Base-by-base conservation (phyloP, 192 early-diverging fungal species). In the Chytriomyces sp. region DNA sequence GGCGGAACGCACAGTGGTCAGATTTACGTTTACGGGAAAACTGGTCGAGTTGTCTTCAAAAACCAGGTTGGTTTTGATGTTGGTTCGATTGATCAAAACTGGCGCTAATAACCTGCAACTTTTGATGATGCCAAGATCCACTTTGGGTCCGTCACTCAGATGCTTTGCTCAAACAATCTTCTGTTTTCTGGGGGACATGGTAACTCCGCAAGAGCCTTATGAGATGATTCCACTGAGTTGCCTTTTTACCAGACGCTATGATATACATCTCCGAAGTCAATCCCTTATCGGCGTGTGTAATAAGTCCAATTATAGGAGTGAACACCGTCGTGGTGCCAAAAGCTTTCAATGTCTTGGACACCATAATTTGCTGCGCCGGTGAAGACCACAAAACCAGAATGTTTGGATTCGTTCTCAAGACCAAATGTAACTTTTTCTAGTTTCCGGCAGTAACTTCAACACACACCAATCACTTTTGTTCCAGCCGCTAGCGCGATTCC, bases 1-100 rank as follows among this genome's bases (percentile, higher is more conserved):
- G 85, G 67, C 5, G 82, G 82, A 6, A 88, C 87, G 5, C 48
- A 61, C 6, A 86, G 83, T 69, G 87, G 87, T 6, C 87, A 88
- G 50, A 61, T 88, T 8, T 65, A 87, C 43, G 65, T 88, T 23
- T 87, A 83, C 61, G 79, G 80, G 10, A 62, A 48, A 23, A 28
- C 68, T 46, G 87, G 87, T 6, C 63, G 45, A 7, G 79, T 88
- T 45, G 47, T 64, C 7, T 76, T 85, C 61, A 63, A 85, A 45
- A 82, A 73, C 57, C 86, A 86, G 76, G 77, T 86, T 28, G 47
- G 63, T 61, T 61, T 78, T 75, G 28, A 35, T 59, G 0, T 26
- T 24, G n/a, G n/a, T 28, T 65, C 20, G 64, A 18, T 28, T 65
- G 24, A 65, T 18, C 16, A 65, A 65, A 16, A 68, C 48, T n/a